phyloP scores from a whole-genome alignment of 345 rosid genomes.

The Eutrema yunnanense region DNA sequence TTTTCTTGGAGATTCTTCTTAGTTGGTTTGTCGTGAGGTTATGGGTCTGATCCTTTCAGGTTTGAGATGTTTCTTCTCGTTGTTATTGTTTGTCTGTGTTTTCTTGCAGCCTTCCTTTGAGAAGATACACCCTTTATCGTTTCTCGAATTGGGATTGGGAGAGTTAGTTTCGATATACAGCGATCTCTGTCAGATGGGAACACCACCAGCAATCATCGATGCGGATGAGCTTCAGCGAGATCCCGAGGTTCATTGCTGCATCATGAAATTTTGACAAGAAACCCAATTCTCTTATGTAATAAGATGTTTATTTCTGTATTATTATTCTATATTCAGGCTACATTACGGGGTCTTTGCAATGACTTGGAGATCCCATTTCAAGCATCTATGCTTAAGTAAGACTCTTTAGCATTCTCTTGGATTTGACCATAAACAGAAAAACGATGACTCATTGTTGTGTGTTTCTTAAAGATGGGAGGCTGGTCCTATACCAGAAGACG shows the following conservation, averaged over 20 bases:
- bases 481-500: slow-evolving; percentile 78
- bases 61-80: not conserved
- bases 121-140: slow-evolving; percentile 54
- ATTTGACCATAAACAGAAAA: not conserved
- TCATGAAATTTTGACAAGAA: not conserved
- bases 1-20: not conserved
- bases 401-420: not conserved
- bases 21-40: slow-evolving; percentile 4
- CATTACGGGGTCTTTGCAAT: slow-evolving; percentile 67
- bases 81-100: slow-evolving; percentile 8
- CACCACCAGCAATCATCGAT: slow-evolving; percentile 65
- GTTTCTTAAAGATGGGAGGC: slow-evolving; percentile 68
- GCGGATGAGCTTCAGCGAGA: slow-evolving; percentile 67
- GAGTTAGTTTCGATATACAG: slow-evolving; percentile 65
- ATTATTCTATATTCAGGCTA: slow-evolving; percentile 34
- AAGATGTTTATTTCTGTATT: not conserved
- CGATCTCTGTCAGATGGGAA: slow-evolving; percentile 70
- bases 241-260: slow-evolving; percentile 55
- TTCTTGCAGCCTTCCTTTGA: slow-evolving; percentile 60
- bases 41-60: not conserved
- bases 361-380: slow-evolving; percentile 71
- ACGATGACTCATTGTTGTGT: not conserved
- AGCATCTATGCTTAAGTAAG: slow-evolving; percentile 63
- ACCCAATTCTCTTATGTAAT: not conserved
- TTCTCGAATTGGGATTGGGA: slow-evolving; percentile 65